These are phyloP conservation scores for Prorocentrum cordatum DNA, from an alignment of 169 alveolate species.

Conservation along the genomic window DNA sequence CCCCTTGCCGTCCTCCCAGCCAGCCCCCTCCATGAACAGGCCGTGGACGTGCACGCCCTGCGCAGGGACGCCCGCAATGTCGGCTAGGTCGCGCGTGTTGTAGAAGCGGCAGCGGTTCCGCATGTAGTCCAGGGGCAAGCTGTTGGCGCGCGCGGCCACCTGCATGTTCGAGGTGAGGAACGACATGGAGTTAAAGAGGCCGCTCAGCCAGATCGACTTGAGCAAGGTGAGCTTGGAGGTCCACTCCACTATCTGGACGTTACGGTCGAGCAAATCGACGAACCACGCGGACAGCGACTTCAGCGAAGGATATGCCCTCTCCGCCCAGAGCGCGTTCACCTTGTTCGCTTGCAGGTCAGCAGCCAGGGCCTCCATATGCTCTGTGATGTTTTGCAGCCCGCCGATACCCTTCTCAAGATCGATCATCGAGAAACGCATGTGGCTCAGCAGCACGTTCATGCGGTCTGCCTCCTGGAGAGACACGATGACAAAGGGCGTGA, in stretches of 20 bases:
- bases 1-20: slow-evolving; percentile 63
- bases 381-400: slow-evolving; percentile 83
- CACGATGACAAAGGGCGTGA: slow-evolving; percentile 84
- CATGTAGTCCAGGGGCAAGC: slow-evolving; percentile 62
- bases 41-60: slow-evolving; percentile 59
- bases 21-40: slow-evolving; percentile 41
- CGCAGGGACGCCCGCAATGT: slow-evolving; percentile 26
- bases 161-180: slow-evolving; percentile 69
- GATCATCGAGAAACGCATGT: slow-evolving; percentile 81
- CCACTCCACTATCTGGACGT: slow-evolving; percentile 83
- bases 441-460: slow-evolving; percentile 83
- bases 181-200: slow-evolving; percentile 64
- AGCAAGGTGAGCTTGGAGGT: slow-evolving; percentile 81
- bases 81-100: slow-evolving; percentile 44
- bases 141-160: slow-evolving; percentile 53
- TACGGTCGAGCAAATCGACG: slow-evolving; percentile 82
- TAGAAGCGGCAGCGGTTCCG: slow-evolving; percentile 50
- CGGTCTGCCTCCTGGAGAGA: slow-evolving; percentile 90
- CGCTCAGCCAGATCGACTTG: slow-evolving; percentile 48
- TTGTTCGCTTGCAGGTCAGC: slow-evolving; percentile 79
- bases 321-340: slow-evolving; percentile 86
- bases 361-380: slow-evolving; percentile 86
- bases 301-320: slow-evolving; percentile 83
- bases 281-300: slow-evolving; percentile 82
- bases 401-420: slow-evolving; percentile 79